phyloP scores from a whole-genome alignment of 768 basidiomycete species.

The Lactifluus echinatus region DNA sequence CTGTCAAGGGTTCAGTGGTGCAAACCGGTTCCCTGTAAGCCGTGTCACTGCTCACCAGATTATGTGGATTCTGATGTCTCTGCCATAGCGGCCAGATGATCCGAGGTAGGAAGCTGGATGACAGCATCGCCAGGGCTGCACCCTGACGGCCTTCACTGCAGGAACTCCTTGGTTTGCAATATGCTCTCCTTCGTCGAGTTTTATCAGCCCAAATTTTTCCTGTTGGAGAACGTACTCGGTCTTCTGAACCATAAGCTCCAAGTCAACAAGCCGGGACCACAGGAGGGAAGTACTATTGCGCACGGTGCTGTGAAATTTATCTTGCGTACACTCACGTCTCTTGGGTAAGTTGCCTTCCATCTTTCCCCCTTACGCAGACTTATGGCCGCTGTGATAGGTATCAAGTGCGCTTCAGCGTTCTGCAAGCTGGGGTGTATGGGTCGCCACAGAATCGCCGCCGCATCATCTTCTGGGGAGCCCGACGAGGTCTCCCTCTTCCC shows the following conservation, averaged over 20 bases:
- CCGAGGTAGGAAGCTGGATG: conserved; percentile 34
- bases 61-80: not conserved
- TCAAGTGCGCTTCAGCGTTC: conserved; percentile 53
- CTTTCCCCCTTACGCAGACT: not conserved
- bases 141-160: conserved; percentile 21
- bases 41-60: not conserved
- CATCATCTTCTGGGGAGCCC: conserved; percentile 62
- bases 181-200: conserved; percentile 65
- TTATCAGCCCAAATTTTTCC: conserved; percentile 52
- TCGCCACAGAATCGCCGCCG: conserved; percentile 59
- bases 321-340: conserved; percentile 44
- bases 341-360: conserved; percentile 42
- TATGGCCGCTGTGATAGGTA: conserved; percentile 40
- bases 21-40: conserved; percentile 53
- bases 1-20: conserved; percentile 62
- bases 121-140: not conserved
- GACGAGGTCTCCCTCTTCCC: conserved; percentile 47
- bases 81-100: conserved; percentile 46
- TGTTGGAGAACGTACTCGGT: conserved; percentile 68
- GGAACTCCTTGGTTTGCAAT: conserved; percentile 56
- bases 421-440: conserved; percentile 68
- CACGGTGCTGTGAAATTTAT: conserved; percentile 63
- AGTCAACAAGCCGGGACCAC: conserved; percentile 28
- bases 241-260: conserved; percentile 44
- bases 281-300: conserved; percentile 33